Percentiles rank a stretch among this genome's conserved stretches.
Evolutionary conservation across 2,329 filamentous ascomycete genomes (phyloP).

Genomic region (Penicillium sp.): DNA sequence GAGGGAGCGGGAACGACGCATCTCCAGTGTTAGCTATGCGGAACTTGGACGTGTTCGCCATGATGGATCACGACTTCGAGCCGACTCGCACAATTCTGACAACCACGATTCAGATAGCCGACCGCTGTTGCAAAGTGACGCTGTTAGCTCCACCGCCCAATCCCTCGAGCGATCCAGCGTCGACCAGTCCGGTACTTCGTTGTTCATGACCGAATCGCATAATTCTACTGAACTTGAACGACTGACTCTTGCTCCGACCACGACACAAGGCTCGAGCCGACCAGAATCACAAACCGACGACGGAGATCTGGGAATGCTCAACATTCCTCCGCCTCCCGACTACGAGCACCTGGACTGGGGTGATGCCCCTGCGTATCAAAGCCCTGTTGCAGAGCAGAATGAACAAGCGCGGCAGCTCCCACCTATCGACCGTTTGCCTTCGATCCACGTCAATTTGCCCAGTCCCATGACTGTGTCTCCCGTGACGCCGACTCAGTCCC

Average conservation of each 20-base stretch:
- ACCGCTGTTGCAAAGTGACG: conserved; percentile 45
- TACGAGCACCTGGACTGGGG: conserved; percentile 47
- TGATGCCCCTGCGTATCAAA: conserved; percentile 45
- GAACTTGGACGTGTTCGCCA: conserved; percentile 50
- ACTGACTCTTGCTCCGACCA: conserved; percentile 26
- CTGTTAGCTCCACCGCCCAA: conserved; percentile 30
- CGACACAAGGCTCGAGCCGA: conserved; percentile 26
- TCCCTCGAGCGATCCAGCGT: conserved; percentile 27
- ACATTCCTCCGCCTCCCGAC: conserved; percentile 41
- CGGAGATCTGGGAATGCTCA: conserved; percentile 38
- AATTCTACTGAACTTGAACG: conserved; percentile 31
- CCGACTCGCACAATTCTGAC: conserved; percentile 42
- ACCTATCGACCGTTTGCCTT: conserved; percentile 28
- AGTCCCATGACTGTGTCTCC: conserved; percentile 30
- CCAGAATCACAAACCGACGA: conserved; percentile 30
- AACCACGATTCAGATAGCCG: conserved; percentile 50
- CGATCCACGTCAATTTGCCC: conserved; percentile 34
- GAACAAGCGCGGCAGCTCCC: conserved; percentile 19
- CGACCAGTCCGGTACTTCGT: conserved; percentile 37
- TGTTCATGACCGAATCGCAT: conserved; percentile 35
- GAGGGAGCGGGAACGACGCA: conserved; percentile 45
- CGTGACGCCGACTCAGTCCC: conserved; percentile 24
- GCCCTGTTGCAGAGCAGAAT: conserved; percentile 23
- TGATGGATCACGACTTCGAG: conserved; percentile 50
- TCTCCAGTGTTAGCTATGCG: conserved; percentile 51